Evolutionary conservation across 2,329 filamentous ascomycete genomes (phyloP), one percentile per base, ranked within the genome.

Genomic region (Metarhizium robertsii): DNA sequence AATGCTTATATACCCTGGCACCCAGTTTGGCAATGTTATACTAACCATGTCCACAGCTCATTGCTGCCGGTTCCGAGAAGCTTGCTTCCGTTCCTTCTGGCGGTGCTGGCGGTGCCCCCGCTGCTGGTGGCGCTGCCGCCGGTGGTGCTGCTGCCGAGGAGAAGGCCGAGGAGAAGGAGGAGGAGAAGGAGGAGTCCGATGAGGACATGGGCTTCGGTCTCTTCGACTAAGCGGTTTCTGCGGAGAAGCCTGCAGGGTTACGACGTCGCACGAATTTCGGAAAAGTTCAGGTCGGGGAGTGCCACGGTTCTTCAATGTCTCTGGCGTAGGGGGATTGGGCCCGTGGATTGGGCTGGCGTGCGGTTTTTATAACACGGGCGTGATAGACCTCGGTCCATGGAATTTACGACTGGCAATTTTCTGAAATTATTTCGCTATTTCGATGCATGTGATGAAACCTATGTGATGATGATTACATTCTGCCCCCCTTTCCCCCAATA

Each of bases 11-110:
- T 40, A 2, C 13, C 5, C 5, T 16, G 14, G 13, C 32, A 40
- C 5, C 7, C 38, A 40, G 5, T 29, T 25, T 18, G 10, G 25
- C 25, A 4, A 25, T 25, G 25, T 25, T 25, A 18, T 58, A 50
- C 65, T 68, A 55, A 68, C 59, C 4, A 4, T 2, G 29, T 20
- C 4, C 50, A 61, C 67, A 97, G 94, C 80, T 99, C 77, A 96
- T 99, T 75, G 69, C 89, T 69, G 84, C 92, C 78, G 94, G 94
- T 73, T 85, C 88, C 64, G 71, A 80, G 77, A 99, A 99, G 87
- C 90, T 99, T 70, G 94, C 94, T 68, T 96, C 92, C 77, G 92
- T 99, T 72, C 92, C 94, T 76, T 90, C 89, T 70, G 94, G 92
- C 70, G 92, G 92, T 76, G 83, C 79, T 71, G 90, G 85, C 73